Percentiles rank a stretch among this genome's conserved stretches.
phyloP scores from a whole-genome alignment of 2,329 filamentous ascomycete species.

The Ascochyta rabiei region DNA sequence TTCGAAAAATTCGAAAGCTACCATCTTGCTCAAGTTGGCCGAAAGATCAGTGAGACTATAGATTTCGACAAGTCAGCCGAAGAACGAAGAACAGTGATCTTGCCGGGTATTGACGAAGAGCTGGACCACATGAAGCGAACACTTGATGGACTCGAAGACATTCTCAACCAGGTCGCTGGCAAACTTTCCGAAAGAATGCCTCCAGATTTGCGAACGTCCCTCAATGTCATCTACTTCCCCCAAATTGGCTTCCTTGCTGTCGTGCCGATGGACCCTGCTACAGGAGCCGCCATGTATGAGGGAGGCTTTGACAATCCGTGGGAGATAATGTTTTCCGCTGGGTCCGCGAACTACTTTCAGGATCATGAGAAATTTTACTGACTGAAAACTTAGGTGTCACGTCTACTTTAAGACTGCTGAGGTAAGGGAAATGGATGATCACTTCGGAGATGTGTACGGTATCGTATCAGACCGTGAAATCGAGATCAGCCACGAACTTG shows the following conservation, averaged over 20 bases:
- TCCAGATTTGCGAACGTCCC: slow-evolving; percentile 56
- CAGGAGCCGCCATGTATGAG: slow-evolving; percentile 66
- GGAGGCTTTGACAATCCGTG: slow-evolving; percentile 68
- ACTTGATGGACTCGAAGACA: slow-evolving; percentile 76
- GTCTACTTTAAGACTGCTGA: slow-evolving; percentile 86
- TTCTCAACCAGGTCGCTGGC: slow-evolving; percentile 71
- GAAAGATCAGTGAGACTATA: slow-evolving; percentile 71
- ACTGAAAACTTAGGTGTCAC: slow-evolving; percentile 49
- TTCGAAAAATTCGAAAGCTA: slow-evolving; percentile 63
- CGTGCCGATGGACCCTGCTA: slow-evolving; percentile 66
- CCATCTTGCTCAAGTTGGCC: slow-evolving; percentile 69
- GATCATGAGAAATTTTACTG: neutral
- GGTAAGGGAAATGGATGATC: slow-evolving; percentile 80
- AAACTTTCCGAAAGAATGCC: slow-evolving; percentile 70
- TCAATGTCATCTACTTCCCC: slow-evolving; percentile 88
- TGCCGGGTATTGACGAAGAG: slow-evolving; percentile 70
- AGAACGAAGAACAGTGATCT: slow-evolving; percentile 74
- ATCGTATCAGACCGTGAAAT: slow-evolving; percentile 91
- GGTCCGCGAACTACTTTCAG: slow-evolving; percentile 39
- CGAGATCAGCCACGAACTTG: slow-evolving; percentile 80
- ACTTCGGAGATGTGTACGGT: slow-evolving; percentile 84
- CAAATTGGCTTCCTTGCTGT: slow-evolving; percentile 89
- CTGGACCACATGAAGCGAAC: slow-evolving; percentile 79
- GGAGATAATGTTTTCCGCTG: slow-evolving; percentile 78
- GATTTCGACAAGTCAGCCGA: slow-evolving; percentile 80